These are phyloP conservation scores for Fusarium sp. DNA, from an alignment of 2,329 filamentous ascomycete species.

Conservation along the genomic window DNA sequence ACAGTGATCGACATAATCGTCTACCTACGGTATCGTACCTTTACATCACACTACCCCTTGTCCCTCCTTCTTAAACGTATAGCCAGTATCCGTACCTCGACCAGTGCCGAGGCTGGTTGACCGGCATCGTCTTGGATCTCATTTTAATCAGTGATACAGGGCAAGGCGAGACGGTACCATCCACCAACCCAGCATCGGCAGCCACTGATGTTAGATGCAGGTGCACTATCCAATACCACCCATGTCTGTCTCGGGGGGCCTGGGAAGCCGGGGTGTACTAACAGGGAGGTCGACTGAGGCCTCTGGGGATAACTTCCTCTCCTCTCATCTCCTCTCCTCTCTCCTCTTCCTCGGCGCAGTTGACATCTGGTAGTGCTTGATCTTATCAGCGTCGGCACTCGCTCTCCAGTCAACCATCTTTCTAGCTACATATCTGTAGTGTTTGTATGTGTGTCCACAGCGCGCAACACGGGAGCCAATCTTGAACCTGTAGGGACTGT, in stretches of 20 bases:
- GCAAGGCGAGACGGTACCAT: slow-evolving; percentile 1
- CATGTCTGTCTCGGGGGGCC: neutral
- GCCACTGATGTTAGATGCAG: slow-evolving; percentile 8
- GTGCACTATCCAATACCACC: neutral
- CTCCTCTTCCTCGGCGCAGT: neutral
- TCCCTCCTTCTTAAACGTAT: neutral
- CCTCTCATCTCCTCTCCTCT: neutral
- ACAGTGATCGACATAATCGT: neutral
- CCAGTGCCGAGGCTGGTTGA: neutral
- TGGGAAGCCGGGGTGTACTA: neutral
- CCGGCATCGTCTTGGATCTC: neutral
- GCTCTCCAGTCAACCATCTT: neutral
- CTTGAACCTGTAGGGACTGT: slow-evolving; percentile 13
- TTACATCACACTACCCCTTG: neutral
- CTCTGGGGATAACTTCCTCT: neutral
- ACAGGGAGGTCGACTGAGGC: neutral
- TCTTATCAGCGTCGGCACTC: slow-evolving; percentile 24
- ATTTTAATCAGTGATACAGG: neutral
- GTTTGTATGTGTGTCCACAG: slow-evolving; percentile 6
- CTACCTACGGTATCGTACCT: neutral
- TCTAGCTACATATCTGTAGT: neutral
- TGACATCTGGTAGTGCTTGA: slow-evolving; percentile 2
- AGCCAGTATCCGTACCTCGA: neutral
- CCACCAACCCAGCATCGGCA: slow-evolving; percentile 3
- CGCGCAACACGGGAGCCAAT: slow-evolving; percentile 24